phyloP scores from a whole-genome alignment of 2,329 filamentous ascomycete genomes.

The Claviceps sp. region DNA sequence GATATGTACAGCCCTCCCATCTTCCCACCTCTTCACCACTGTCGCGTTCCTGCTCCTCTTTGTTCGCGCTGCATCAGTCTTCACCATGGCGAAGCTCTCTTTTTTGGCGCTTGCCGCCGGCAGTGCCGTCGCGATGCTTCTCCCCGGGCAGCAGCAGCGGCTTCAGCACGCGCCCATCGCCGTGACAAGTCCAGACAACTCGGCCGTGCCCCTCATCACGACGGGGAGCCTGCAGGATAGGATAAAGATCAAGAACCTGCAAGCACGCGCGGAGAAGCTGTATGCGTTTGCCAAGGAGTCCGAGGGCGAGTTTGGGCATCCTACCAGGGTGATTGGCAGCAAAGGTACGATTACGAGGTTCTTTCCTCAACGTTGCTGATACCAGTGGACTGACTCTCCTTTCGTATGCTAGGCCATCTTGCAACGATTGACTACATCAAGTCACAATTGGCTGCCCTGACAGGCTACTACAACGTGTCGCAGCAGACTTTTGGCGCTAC shows the following conservation, averaged over 20 bases:
- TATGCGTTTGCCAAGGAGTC: constrained; percentile 48
- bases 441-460: constrained; percentile 37
- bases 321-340: constrained; percentile 58
- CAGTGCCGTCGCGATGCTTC: background rate
- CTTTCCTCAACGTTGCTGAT: too few species aligned
- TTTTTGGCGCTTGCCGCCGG: background rate
- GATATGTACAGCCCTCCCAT: background rate
- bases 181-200: background rate
- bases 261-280: constrained; percentile 45
- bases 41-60: background rate
- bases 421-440: constrained; percentile 52
- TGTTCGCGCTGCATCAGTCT: too few species aligned
- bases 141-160: background rate
- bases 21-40: background rate
- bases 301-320: constrained; percentile 49
- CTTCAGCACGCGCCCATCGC: background rate
- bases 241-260: constrained; percentile 42
- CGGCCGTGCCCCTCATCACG: constrained; percentile 31
- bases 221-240: constrained; percentile 40
- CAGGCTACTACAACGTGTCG: constrained; percentile 48
- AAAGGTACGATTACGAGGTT: constrained; percentile 26
- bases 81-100: background rate
- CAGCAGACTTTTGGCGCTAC: constrained; percentile 52
- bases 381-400: too few species aligned
- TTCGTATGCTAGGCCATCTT: constrained; percentile 35